Conservation (phyloP, 768 basidiomycete species). For the Lanmaoa pseudosensibilis region DNA sequence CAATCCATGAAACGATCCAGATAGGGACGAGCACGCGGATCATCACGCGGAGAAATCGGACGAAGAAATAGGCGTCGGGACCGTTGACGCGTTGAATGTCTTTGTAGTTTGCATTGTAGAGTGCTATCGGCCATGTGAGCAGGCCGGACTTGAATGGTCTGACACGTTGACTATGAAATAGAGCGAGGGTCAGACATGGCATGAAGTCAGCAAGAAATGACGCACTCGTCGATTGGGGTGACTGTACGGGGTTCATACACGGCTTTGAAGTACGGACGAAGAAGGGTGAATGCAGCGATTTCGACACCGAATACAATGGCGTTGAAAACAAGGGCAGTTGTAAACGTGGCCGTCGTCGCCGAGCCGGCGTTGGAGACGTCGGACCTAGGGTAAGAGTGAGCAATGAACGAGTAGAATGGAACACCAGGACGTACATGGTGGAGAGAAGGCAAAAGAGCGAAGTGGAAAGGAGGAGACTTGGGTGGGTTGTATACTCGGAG, state of each 20-base stretch:
- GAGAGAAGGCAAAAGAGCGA: constrained; percentile 16
- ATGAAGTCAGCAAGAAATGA: not conserved
- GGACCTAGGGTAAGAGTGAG: constrained; percentile 35
- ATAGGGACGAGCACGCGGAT: constrained; percentile 80
- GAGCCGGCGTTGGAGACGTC: constrained; percentile 42
- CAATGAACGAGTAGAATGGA: not conserved
- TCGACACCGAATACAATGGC: constrained; percentile 68
- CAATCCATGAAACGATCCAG: constrained; percentile 85
- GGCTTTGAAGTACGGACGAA: constrained; percentile 81
- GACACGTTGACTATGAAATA: constrained; percentile 52
- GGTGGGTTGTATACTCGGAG: not conserved
- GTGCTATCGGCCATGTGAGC: constrained; percentile 65
- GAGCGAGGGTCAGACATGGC: not conserved
- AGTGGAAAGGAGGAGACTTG: constrained; percentile 7
- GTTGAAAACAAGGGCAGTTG: constrained; percentile 86
- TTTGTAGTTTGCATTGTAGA: constrained; percentile 62
- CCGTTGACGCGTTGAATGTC: constrained; percentile 71
- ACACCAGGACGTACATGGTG: constrained; percentile 21
- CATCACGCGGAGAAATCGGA: constrained; percentile 88
- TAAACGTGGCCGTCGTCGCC: constrained; percentile 76
- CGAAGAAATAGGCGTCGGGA: constrained; percentile 90
- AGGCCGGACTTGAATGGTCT: constrained; percentile 48
- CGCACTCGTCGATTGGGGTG: constrained; percentile 47
- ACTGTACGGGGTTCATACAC: constrained; percentile 90
- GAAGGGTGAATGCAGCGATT: constrained; percentile 73